Evolutionary conservation across 306 rosid species (phyloP), one percentile per base, ranked within the genome.

Genomic region (Vigna trinervia): DNA sequence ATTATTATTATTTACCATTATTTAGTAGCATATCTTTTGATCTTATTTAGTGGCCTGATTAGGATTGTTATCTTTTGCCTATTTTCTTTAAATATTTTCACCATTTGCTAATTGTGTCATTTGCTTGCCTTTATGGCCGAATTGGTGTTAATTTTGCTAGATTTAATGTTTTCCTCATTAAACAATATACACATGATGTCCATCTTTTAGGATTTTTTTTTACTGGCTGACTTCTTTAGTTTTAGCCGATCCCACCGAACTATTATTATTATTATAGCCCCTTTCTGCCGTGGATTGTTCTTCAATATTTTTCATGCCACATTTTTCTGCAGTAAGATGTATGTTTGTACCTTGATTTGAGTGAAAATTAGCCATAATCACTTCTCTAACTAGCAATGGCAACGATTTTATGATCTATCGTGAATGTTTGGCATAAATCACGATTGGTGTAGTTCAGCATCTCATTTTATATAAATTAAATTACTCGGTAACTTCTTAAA

Each of bases 91-190:
- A 51, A 47, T 19, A 41, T 45, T 6, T 63, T 0, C 80, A 78
- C 23, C 36, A 57, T 74, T 85, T 32, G 23, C 71, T 58, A 73
- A 71, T 56, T 67, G 20, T 78, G 32, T 39, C 78, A 46, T 54
- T 64, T 67, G 57, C 62, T 62, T 74, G 60, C 67, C 77, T 82
- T 75, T 34, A 66, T 79, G 19, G 66, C 69, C 59, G 48, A 47
- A 75, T 59, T 75, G 76, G 38, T 85, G 57, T 53, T 13, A 3
- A 56, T 45, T 58, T 67, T 52, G 69, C 75, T 80, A 69, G 51
- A 12, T 41, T 65, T 84, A 30, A 11, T 26, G 13, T 57, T 80
- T 77, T 36, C 1, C 56, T 60, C 72, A 66, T 51, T 66, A 59
- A 52, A 58, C 66, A 73, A 73, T 54, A 60, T 48, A 12, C 52